These are phyloP conservation scores for Dictyostelium intermedium DNA, from an alignment of 78 protist genomes.

Conservation along the genomic window DNA sequence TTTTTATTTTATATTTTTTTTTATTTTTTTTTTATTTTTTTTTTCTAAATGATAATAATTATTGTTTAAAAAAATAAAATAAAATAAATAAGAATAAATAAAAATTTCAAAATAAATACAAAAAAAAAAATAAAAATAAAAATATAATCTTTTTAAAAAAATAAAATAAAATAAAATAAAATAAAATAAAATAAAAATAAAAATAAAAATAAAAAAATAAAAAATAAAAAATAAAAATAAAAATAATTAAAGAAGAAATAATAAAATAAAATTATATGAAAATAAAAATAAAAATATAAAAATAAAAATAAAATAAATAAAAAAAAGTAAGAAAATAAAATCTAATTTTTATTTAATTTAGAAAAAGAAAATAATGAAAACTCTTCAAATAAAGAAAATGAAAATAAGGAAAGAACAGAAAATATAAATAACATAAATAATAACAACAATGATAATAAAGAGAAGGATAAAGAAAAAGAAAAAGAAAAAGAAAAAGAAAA, in stretches of 20 bases:
- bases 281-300: background rate
- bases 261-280: background rate
- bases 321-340: background rate
- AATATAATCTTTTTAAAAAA: background rate
- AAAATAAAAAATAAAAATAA: background rate
- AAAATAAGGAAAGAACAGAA: background rate
- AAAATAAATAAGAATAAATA: background rate
- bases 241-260: background rate
- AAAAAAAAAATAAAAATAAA: background rate
- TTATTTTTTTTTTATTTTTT: background rate
- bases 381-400: background rate
- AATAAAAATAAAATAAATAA: too few species aligned
- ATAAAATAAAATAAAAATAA: background rate
- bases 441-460: background rate
- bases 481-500: background rate
- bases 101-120: background rate
- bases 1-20: background rate
- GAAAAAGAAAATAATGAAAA: too few species aligned
- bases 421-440: background rate
- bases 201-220: background rate
- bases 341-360: too few species aligned
- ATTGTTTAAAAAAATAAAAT: background rate
- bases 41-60: background rate
- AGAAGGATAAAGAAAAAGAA: background rate
- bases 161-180: background rate